Conservation (phyloP, 1,139 yeast genomes). For the Kurtzmaniella quercitrusa region DNA sequence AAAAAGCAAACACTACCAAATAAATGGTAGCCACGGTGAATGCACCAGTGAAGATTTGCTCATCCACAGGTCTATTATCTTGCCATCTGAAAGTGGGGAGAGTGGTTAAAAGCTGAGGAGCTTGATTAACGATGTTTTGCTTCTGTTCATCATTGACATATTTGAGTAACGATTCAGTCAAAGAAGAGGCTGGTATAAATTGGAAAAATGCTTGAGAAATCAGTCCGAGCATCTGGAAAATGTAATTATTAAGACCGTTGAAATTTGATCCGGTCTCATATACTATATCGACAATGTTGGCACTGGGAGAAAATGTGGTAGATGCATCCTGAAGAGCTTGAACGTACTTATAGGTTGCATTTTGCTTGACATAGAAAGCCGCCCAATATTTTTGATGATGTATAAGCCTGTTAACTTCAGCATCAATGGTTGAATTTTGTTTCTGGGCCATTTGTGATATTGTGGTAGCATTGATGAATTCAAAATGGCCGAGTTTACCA, state of each 20-base stretch:
- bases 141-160: constrained; percentile 11
- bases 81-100: constrained; percentile 19
- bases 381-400: constrained; percentile 33
- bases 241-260: constrained; percentile 24
- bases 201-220: constrained; percentile 14
- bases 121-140: constrained; percentile 5
- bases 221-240: constrained; percentile 15
- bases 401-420: constrained; percentile 26
- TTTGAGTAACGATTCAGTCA: constrained; percentile 17
- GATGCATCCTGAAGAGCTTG: constrained; percentile 15
- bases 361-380: constrained; percentile 24
- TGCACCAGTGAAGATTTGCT: constrained; percentile 26
- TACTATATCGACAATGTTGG: constrained; percentile 19
- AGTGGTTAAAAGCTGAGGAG: constrained; percentile 24
- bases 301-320: constrained; percentile 14
- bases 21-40: constrained; percentile 31
- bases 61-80: constrained; percentile 21
- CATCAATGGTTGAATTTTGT: constrained; percentile 18
- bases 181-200: constrained; percentile 16
- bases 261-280: constrained; percentile 33
- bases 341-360: constrained; percentile 23
- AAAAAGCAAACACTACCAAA: constrained; percentile 28
- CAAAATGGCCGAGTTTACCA: constrained; percentile 21
- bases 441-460: constrained; percentile 16
- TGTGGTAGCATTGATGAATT: constrained; percentile 19